phyloP scores from a whole-genome alignment of 2,329 filamentous ascomycete genomes.

The Hypocrella siamensis region DNA sequence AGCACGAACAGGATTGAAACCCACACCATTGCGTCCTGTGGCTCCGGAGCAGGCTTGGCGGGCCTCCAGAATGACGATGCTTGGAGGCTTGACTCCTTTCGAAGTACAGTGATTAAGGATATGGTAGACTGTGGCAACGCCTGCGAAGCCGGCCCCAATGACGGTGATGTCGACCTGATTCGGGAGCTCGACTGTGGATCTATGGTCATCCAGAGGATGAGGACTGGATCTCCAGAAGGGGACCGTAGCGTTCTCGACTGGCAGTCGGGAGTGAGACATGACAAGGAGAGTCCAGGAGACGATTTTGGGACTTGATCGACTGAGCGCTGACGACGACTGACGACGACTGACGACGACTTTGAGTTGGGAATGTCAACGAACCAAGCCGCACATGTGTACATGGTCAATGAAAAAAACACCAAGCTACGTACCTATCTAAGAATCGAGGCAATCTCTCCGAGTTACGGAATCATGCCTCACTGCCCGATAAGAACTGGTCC shows the following conservation, averaged over 20 bases:
- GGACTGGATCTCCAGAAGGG: slow-evolving; percentile 27
- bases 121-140: slow-evolving; percentile 26
- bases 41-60: slow-evolving; percentile 20
- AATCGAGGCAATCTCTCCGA: no score
- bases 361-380: no score
- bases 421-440: no score
- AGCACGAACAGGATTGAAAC: no score
- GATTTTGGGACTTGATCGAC: no score
- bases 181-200: slow-evolving; percentile 22
- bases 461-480: no score
- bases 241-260: slow-evolving; percentile 10
- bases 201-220: slow-evolving; percentile 21
- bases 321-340: no score
- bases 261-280: slow-evolving; percentile 2
- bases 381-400: no score
- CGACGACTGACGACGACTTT: no score
- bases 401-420: no score
- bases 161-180: slow-evolving; percentile 25
- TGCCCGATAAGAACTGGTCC: no score
- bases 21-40: slow-evolving; percentile 19
- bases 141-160: slow-evolving; percentile 30
- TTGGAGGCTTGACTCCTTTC: slow-evolving; percentile 4
- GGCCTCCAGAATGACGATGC: slow-evolving; percentile 18
- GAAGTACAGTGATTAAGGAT: slow-evolving; percentile 10
- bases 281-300: no score